Base-by-base conservation (phyloP, 768 basidiomycete genomes). In the Trametes elegans region DNA sequence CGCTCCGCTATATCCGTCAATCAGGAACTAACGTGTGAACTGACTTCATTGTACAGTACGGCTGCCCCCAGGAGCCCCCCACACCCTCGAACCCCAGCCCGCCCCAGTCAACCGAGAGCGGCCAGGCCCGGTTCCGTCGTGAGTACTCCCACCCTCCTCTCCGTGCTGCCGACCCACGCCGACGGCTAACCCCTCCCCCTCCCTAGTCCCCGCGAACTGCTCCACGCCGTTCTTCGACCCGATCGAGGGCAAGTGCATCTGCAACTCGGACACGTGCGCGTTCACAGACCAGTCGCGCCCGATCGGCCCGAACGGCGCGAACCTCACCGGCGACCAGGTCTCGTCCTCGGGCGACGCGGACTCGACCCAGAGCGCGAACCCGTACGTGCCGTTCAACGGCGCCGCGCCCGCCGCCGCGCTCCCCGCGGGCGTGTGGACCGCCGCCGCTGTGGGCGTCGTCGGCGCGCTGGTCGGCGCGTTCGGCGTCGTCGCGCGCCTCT, bases 181-280 rank as follows among this genome's bases (percentile, higher is more conserved):
- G 5, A 47, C 34, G n/a, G n/a, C n/a, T n/a, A n/a, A n/a, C n/a
- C n/a, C n/a, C 49, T 49, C 39, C 38, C 31, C 36, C 19, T 18
- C n/a, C 38, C 9, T 55, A 87, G 85, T 89, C 3, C 81, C 87
- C 21, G 53, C 76, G 19, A 87, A 87, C 71, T 90, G 88, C 69
- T 84, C 85, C 4, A 90, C 87, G 9, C 77, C 85, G 3, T 91
- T 87, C 77, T 90, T 87, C 87, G 88, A 91, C 67, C 90, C 90
- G 2, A 77, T 90, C 46, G 73, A 60, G 24, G 84, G 81, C 61
- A 70, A 74, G 32, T 91, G 90, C 60, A 70, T 84, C 47, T 91
- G 88, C 70, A 77, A 70, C 0, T 76, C 79, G 2, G 59, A 55
- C 46, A 71, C 70, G 2, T 91, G 90, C 67, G 71, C 76, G 0